A percentile compares a stretch with the other conserved stretches of the same genome.
phyloP scores from a whole-genome alignment of 768 basidiomycete genomes.

The Clathrus columnatus region DNA sequence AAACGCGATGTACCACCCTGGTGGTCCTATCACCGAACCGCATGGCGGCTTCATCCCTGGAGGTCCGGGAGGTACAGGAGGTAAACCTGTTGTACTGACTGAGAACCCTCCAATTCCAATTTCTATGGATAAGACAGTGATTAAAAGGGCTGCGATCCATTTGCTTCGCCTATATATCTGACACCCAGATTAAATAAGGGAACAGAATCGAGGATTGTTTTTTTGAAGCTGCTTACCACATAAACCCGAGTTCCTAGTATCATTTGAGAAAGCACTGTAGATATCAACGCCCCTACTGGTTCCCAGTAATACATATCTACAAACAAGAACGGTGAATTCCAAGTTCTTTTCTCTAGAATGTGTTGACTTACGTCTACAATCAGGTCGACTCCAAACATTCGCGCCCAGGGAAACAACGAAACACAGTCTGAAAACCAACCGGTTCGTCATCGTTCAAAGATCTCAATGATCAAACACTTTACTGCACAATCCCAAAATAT shows the following conservation, averaged over 20 bases:
- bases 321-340: neutral
- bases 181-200: neutral
- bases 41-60: neutral
- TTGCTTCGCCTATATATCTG: neutral
- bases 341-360: neutral
- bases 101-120: neutral
- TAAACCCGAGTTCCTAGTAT: neutral
- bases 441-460: neutral
- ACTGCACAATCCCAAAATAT: slow-evolving; percentile 1
- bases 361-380: neutral
- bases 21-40: neutral
- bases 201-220: neutral
- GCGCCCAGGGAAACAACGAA: neutral
- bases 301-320: neutral
- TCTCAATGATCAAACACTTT: neutral
- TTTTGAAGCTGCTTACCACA: neutral
- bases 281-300: neutral
- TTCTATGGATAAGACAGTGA: neutral
- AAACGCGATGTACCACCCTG: neutral
- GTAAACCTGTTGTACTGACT: neutral
- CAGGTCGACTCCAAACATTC: neutral
- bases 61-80: neutral
- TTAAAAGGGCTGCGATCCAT: neutral
- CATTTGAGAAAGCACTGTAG: neutral
- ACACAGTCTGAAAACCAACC: neutral